Base-by-base conservation (phyloP, 108 stramenopile species). In the Aurantiochytrium sp. region DNA sequence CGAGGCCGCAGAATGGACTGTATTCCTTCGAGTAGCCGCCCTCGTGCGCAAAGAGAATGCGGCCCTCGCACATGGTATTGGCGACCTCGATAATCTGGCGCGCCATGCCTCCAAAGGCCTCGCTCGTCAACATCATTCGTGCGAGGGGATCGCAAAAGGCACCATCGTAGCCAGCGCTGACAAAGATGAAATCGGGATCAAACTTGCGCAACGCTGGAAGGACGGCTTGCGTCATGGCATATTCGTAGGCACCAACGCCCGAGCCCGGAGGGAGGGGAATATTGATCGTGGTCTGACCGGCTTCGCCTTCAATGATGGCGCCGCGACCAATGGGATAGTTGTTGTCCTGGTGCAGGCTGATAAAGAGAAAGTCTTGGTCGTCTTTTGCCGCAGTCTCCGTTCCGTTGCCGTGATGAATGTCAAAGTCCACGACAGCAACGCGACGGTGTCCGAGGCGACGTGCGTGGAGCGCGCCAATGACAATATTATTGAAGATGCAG, bases 391-490 rank as follows among this genome's bases (percentile, higher is more conserved):
- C 89, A 5, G 91, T 64, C 92, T 93, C 89, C 5, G 90, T 97
- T 5, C 96, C 96, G 92, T 97, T 97, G 5, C 97, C 97, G 91
- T 97, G 97, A 91, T 98, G 97, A 5, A 98, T 96, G 91, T 98
- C 97, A 60, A 96, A 73, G 92, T 98, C 97, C 47, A 98, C 83
- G 59, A 98, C 94, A 35, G 83, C 47, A 8, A 88, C 45, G 23
- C 55, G 29, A 6, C 49, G 58, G 5, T 58, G 25, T 0, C 59
- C 29, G 5, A 88, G 53, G 35, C 42, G 55, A 12, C 58, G n/a
- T 18, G 87, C 87, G 87, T 57, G 58, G 0, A 29, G 5, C 5
- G 89, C 89, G 87, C 87, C 87, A 14, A 97, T 96, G 10, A 96
- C 97, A 60, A 97, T 96, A 88, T 98, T 96, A 12, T 23, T 90